Percentiles rank a stretch among this genome's conserved stretches.
Conservation (phyloP, 805 yeast genomes). For the Metschnikowia borealis region DNA sequence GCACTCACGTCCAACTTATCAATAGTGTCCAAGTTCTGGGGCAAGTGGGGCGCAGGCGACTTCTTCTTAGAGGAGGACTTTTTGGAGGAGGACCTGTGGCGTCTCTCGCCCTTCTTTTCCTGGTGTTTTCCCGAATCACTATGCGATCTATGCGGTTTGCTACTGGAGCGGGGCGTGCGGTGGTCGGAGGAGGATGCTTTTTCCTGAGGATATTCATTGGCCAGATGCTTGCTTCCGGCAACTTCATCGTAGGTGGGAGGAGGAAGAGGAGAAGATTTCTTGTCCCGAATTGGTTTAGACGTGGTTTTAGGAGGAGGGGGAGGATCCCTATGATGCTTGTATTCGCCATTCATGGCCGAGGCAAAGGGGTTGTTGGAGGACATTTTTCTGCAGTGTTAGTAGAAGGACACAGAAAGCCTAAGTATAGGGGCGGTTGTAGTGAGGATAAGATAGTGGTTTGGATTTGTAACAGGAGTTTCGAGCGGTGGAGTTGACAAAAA, state of each 20-base stretch:
- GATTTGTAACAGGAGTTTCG: neutral
- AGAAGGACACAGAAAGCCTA: neutral
- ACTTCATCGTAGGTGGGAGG: slow-evolving; percentile 74
- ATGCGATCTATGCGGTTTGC: slow-evolving; percentile 19
- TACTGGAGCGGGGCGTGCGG: slow-evolving; percentile 16
- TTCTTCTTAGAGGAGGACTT: slow-evolving; percentile 39
- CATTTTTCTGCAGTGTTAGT: slow-evolving; percentile 25
- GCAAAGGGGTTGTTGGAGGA: slow-evolving; percentile 54
- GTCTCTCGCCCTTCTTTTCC: slow-evolving; percentile 11
- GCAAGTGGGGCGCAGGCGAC: slow-evolving; percentile 43
- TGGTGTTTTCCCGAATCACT: slow-evolving; percentile 17
- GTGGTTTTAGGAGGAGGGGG: slow-evolving; percentile 27
- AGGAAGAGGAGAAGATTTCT: slow-evolving; percentile 27
- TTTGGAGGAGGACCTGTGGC: slow-evolving; percentile 16
- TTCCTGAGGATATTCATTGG: slow-evolving; percentile 52
- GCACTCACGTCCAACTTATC: slow-evolving; percentile 96
- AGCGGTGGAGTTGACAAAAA: slow-evolving; percentile 2
- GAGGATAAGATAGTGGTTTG: neutral
- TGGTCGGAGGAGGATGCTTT: slow-evolving; percentile 25
- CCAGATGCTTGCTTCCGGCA: slow-evolving; percentile 45
- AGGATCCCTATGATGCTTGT: slow-evolving; percentile 34
- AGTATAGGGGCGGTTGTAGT: neutral
- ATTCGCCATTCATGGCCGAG: slow-evolving; percentile 38
- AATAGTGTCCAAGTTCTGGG: slow-evolving; percentile 84
- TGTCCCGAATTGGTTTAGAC: slow-evolving; percentile 8